Evolutionary conservation across 495 filamentous ascomycete species (phyloP).

Genomic region (Rostrohypoxylon terebratum): DNA sequence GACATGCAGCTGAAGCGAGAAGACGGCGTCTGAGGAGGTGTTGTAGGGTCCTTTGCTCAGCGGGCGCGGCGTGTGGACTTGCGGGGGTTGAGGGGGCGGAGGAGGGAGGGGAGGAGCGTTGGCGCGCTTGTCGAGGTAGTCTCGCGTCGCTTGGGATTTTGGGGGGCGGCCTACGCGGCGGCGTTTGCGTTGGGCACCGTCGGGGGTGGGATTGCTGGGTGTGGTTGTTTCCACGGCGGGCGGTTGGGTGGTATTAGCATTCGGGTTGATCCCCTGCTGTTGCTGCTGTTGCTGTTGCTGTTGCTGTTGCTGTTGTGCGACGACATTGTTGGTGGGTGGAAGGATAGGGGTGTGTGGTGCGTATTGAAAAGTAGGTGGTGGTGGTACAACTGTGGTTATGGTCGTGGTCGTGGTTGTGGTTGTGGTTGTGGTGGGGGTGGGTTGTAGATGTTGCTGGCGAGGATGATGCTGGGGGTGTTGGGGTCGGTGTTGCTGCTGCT

Average conservation of each 20-base stretch:
- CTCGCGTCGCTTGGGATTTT: constrained; percentile 34
- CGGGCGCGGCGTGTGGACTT: constrained; percentile 70
- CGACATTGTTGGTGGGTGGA: constrained; percentile 15
- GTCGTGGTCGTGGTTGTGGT: background rate
- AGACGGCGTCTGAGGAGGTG: constrained; percentile 45
- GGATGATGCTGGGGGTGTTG: constrained; percentile 19
- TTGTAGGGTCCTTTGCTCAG: constrained; percentile 73
- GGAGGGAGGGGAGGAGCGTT: constrained; percentile 61
- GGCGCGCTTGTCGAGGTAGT: constrained; percentile 65
- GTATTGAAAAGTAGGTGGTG: constrained; percentile 23
- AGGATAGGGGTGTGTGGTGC: constrained; percentile 5
- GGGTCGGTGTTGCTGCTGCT: constrained; percentile 3
- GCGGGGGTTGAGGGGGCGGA: constrained; percentile 70
- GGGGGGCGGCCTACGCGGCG: constrained; percentile 39
- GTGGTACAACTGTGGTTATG: constrained; percentile 14
- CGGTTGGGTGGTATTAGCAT: background rate
- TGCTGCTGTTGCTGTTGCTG: constrained; percentile 4
- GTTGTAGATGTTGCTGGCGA: background rate
- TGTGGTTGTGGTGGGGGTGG: constrained; percentile 18
- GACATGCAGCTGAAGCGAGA: constrained; percentile 46
- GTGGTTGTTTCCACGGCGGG: background rate
- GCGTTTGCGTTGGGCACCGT: constrained; percentile 25
- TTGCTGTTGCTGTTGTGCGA: constrained; percentile 21
- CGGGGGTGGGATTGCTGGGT: background rate
- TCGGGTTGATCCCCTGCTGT: background rate